Percentiles rank a stretch among this genome's conserved stretches.
Conservation (phyloP, 495 filamentous ascomycete genomes). For the Thermothielavioides terrestris region DNA sequence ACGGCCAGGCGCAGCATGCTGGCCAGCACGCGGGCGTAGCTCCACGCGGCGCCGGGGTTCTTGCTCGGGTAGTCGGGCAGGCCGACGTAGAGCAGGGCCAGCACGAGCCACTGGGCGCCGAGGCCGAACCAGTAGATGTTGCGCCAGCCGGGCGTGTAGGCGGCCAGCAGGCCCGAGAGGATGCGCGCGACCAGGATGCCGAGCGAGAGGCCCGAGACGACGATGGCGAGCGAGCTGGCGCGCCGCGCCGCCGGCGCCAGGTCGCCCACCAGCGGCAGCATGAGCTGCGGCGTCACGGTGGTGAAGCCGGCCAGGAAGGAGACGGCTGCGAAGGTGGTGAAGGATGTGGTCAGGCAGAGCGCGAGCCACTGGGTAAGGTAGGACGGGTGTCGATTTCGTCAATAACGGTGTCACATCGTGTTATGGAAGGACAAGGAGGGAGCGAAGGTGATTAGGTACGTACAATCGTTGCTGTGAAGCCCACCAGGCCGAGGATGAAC, state of each 20-base stretch:
- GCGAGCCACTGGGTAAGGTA: conserved; percentile 54
- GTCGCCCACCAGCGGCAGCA: conserved; percentile 78
- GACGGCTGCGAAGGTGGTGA: conserved; percentile 55
- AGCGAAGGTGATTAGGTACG: conserved; percentile 4
- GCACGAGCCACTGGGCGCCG: conserved; percentile 62
- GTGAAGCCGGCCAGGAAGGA: conserved; percentile 64
- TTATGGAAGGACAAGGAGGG: neutral
- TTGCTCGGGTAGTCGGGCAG: conserved; percentile 76
- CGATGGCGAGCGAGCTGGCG: conserved; percentile 60
- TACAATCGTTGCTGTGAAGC: conserved; percentile 58
- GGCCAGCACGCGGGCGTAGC: conserved; percentile 59
- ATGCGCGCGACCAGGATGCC: conserved; percentile 71
- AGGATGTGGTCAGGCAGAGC: conserved; percentile 59
- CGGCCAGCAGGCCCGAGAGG: conserved; percentile 64
- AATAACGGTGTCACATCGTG: neutral
- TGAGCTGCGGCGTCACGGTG: conserved; percentile 77
- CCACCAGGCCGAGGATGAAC: conserved; percentile 59
- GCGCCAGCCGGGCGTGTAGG: conserved; percentile 64
- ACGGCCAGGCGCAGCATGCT: conserved; percentile 53
- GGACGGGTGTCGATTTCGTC: neutral
- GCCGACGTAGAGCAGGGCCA: conserved; percentile 56
- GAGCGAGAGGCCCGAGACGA: conserved; percentile 68
- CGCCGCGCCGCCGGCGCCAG: conserved; percentile 62
- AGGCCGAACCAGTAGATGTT: conserved; percentile 75
- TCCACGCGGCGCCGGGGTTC: conserved; percentile 44